phyloP scores from a whole-genome alignment of 129 eudicot species.

The Daucus carota region DNA sequence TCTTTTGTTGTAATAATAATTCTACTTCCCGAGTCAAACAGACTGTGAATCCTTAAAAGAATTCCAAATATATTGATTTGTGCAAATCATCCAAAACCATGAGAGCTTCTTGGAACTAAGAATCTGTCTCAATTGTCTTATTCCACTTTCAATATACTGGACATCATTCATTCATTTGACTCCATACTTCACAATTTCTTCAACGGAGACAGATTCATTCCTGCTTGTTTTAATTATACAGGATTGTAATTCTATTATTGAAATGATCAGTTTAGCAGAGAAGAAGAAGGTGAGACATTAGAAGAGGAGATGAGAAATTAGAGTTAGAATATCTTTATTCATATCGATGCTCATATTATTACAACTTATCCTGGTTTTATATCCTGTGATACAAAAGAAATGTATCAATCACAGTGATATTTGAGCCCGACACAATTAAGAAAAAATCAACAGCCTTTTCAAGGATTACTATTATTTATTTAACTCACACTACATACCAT shows the following conservation, averaged over 20 bases:
- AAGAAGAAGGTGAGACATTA: too few relatives aligned
- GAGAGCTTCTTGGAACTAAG: slow-evolving; percentile 8
- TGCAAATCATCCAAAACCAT: slow-evolving; percentile 12
- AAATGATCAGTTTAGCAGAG: too few relatives aligned
- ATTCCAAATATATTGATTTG: not conserved
- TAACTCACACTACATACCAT: too few relatives aligned
- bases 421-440: too few relatives aligned
- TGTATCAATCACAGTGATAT: too few relatives aligned
- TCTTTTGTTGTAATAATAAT: slow-evolving; percentile 24
- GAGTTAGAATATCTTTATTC: too few relatives aligned
- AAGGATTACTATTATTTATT: too few relatives aligned
- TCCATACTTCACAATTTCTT: not conserved
- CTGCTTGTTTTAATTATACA: not conserved
- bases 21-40: slow-evolving; percentile 21
- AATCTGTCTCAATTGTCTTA: not conserved
- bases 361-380: too few relatives aligned
- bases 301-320: too few relatives aligned
- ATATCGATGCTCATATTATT: too few relatives aligned
- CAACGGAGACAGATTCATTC: not conserved
- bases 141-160: not conserved
- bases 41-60: slow-evolving; percentile 1
- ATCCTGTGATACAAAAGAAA: too few relatives aligned
- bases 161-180: not conserved
- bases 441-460: too few relatives aligned
- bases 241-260: not conserved